Conservation (phyloP, 2,329 filamentous ascomycete genomes). For the Gnomoniopsis sp. region DNA sequence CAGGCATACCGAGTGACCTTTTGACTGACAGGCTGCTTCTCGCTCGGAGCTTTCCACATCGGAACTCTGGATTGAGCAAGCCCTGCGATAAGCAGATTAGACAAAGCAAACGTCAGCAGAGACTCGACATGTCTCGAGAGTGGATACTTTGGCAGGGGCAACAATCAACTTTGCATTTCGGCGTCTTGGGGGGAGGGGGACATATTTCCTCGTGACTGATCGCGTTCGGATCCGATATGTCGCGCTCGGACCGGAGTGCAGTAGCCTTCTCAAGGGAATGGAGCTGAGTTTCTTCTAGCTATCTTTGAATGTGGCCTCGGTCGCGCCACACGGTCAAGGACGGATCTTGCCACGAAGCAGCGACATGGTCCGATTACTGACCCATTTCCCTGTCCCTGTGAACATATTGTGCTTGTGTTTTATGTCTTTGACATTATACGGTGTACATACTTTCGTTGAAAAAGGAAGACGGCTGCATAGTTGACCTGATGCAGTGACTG, state of each 20-base stretch:
- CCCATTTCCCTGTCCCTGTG: not conserved
- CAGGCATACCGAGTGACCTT: not conserved
- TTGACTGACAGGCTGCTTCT: not conserved
- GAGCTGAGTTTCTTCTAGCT: not conserved
- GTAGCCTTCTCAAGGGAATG: not conserved
- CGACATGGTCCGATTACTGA: not conserved
- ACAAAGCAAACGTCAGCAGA: too few relatives aligned
- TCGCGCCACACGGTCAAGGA: not conserved
- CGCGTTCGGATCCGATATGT: not conserved
- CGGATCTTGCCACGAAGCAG: not conserved
- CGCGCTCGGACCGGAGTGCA: not conserved
- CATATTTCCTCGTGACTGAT: too few relatives aligned
- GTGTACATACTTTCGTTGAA: not conserved
- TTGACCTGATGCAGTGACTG: not conserved
- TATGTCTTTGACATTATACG: not conserved
- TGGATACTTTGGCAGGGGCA: too few relatives aligned
- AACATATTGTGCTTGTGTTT: not conserved
- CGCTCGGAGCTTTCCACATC: not conserved
- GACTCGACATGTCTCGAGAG: too few relatives aligned
- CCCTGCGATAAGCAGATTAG: not conserved
- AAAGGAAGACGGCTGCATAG: not conserved
- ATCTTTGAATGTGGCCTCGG: not conserved
- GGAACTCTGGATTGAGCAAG: not conserved
- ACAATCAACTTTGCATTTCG: not conserved
- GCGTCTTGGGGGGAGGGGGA: too few relatives aligned